A percentile compares a stretch with the other conserved stretches of the same genome.
These are phyloP conservation scores for Cyathus striatus DNA, from an alignment of 768 basidiomycete species.

Conservation along the genomic window DNA sequence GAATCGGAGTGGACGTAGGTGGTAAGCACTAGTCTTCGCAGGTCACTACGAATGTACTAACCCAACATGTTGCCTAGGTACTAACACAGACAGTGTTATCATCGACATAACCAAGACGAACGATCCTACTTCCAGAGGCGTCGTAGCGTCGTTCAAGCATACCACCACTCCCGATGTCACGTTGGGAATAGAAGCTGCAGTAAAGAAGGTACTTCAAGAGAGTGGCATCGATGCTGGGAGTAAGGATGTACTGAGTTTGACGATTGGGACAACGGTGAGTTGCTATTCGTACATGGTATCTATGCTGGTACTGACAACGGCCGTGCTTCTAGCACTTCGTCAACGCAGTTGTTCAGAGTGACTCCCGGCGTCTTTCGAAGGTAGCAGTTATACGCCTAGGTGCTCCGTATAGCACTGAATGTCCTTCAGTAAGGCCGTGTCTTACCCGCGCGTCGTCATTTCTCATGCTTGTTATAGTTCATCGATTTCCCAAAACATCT, in stretches of 20 bases:
- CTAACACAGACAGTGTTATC: constrained; percentile 28
- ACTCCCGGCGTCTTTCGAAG: constrained; percentile 44
- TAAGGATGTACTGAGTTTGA: constrained; percentile 39
- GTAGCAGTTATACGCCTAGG: constrained; percentile 65
- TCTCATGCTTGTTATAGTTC: constrained; percentile 12
- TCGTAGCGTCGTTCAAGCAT: constrained; percentile 38
- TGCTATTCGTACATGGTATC: constrained; percentile 4
- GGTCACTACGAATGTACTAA: neutral
- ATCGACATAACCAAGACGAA: constrained; percentile 21
- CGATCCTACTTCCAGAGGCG: constrained; percentile 23
- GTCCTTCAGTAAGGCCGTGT: constrained; percentile 47
- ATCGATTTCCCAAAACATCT: constrained; percentile 26
- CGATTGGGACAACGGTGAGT: constrained; percentile 62
- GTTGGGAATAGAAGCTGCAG: constrained; percentile 49
- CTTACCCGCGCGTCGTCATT: constrained; percentile 3
- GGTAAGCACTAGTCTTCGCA: constrained; percentile 8
- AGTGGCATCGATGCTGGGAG: constrained; percentile 24
- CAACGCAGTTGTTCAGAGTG: constrained; percentile 56
- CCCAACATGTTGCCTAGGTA: constrained; percentile 17
- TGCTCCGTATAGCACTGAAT: constrained; percentile 52
- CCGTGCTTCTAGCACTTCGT: constrained; percentile 36
- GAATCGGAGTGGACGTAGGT: constrained; percentile 29
- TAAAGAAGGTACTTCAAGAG: constrained; percentile 37
- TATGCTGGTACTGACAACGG: neutral
- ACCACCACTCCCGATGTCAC: constrained; percentile 56